Evolutionary conservation across 805 yeast species (phyloP).

Genomic region (Candida argentea): DNA sequence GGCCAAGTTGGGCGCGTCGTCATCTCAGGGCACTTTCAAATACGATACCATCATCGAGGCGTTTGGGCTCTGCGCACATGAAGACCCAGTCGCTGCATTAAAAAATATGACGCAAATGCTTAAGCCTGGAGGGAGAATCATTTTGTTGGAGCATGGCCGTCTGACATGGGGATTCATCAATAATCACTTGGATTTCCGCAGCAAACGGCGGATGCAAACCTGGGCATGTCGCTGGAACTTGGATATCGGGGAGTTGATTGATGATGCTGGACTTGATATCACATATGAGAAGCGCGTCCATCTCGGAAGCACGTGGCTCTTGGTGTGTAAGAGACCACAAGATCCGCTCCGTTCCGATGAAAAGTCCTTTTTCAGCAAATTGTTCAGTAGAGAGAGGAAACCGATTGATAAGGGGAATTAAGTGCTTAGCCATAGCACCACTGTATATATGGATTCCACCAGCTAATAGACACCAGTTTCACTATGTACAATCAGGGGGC

Average conservation of each 20-base stretch:
- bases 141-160: slow-evolving; percentile 87
- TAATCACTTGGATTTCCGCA: slow-evolving; percentile 68
- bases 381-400: slow-evolving; percentile 27
- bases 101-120: slow-evolving; percentile 61
- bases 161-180: slow-evolving; percentile 73
- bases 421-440: too few species aligned
- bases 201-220: slow-evolving; percentile 70
- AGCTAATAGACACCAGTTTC: slow-evolving; percentile 18
- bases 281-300: slow-evolving; percentile 75
- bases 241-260: slow-evolving; percentile 82
- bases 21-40: slow-evolving; percentile 29
- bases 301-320: slow-evolving; percentile 87
- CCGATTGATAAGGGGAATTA: slow-evolving; percentile 19
- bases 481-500: too few species aligned
- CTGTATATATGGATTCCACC: background rate
- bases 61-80: slow-evolving; percentile 92
- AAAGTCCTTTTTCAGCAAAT: slow-evolving; percentile 30
- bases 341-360: slow-evolving; percentile 41
- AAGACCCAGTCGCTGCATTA: slow-evolving; percentile 80
- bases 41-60: slow-evolving; percentile 92
- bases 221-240: slow-evolving; percentile 99
- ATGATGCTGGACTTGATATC: slow-evolving; percentile 73
- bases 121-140: slow-evolving; percentile 84
- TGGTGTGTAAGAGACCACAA: slow-evolving; percentile 66
- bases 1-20: slow-evolving; percentile 42